Conservation (phyloP, 352 stramenopile genomes). For the Phytophthora cryptogea region DNA sequence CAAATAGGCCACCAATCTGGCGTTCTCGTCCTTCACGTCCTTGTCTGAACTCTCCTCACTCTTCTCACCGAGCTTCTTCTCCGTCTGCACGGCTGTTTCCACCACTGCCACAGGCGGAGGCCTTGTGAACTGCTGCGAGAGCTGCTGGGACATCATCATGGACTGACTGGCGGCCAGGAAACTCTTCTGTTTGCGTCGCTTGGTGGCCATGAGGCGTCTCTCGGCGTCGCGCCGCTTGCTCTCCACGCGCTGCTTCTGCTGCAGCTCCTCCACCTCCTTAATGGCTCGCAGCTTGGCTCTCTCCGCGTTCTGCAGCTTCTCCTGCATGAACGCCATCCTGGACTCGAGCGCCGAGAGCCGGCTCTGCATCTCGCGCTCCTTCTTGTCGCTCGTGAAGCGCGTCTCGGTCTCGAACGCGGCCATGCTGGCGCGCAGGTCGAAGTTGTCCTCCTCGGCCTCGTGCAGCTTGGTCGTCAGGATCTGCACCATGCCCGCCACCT, state of each 20-base stretch:
- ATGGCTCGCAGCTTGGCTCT: slow-evolving; percentile 53
- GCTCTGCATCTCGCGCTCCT: slow-evolving; percentile 45
- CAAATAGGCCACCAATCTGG: slow-evolving; percentile 43
- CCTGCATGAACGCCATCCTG: slow-evolving; percentile 50
- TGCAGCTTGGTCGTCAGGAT: slow-evolving; percentile 53
- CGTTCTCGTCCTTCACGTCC: slow-evolving; percentile 41
- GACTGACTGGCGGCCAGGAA: slow-evolving; percentile 59
- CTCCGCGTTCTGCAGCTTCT: slow-evolving; percentile 65
- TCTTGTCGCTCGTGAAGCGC: slow-evolving; percentile 44
- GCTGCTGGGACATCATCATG: slow-evolving; percentile 27
- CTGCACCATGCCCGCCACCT: slow-evolving; percentile 58
- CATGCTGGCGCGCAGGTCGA: slow-evolving; percentile 62
- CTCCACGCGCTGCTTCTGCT: slow-evolving; percentile 61
- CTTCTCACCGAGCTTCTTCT: slow-evolving; percentile 9
- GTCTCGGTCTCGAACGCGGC: slow-evolving; percentile 56
- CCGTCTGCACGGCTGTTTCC: slow-evolving; percentile 49
- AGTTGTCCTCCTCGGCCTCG: slow-evolving; percentile 65
- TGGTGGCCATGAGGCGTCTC: slow-evolving; percentile 64
- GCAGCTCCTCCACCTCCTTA: slow-evolving; percentile 59
- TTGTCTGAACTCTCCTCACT: neutral
- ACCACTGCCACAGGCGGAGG: slow-evolving; percentile 17
- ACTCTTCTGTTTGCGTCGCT: slow-evolving; percentile 64
- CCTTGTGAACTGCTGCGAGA: slow-evolving; percentile 17
- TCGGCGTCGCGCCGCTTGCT: slow-evolving; percentile 71
- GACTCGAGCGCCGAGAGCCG: slow-evolving; percentile 60